phyloP scores from a whole-genome alignment of 257 asterid genomes.

The Leonotis leonurus region DNA sequence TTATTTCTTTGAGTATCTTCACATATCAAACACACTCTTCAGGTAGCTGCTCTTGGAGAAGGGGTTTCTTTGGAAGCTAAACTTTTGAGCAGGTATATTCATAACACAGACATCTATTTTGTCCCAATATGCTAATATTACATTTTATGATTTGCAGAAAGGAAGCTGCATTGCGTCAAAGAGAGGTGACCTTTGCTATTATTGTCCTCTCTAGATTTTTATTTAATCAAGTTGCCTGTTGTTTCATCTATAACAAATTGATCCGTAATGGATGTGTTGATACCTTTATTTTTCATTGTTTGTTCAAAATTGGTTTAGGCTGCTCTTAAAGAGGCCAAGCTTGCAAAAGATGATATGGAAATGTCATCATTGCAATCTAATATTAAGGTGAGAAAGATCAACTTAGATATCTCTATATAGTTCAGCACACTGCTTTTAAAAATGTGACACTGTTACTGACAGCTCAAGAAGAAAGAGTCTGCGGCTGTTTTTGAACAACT shows the following conservation, averaged over 20 bases:
- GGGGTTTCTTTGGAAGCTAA: slow-evolving; percentile 97
- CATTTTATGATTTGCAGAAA: slow-evolving; percentile 50
- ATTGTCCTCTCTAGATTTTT: slow-evolving; percentile 12
- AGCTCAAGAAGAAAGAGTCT: slow-evolving; percentile 72
- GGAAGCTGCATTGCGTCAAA: slow-evolving; percentile 88
- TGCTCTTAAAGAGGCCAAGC: slow-evolving; percentile 89
- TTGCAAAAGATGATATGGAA: slow-evolving; percentile 62
- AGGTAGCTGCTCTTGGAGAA: slow-evolving; percentile 97
- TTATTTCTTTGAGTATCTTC: slow-evolving; percentile 6
- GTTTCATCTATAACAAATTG: not conserved
- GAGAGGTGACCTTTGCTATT: slow-evolving; percentile 61
- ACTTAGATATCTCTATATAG: slow-evolving; percentile 2
- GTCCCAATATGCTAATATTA: slow-evolving; percentile 19
- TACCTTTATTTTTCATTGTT: slow-evolving; percentile 5
- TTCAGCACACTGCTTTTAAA: slow-evolving; percentile 19
- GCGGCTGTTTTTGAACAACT: slow-evolving; percentile 55
- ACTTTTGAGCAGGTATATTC: slow-evolving; percentile 72
- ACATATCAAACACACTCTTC: slow-evolving; percentile 20
- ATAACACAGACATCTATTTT: slow-evolving; percentile 16
- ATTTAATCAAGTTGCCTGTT: slow-evolving; percentile 11
- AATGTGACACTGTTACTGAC: slow-evolving; percentile 22
- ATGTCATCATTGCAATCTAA: slow-evolving; percentile 54
- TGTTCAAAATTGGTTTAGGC: slow-evolving; percentile 41
- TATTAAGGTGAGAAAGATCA: slow-evolving; percentile 45
- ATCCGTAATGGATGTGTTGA: slow-evolving; percentile 12